Evolutionary conservation across 192 early-diverging fungal genomes (phyloP), one percentile per base, ranked within the genome.

Genomic region (Umbelopsis isabellina): DNA sequence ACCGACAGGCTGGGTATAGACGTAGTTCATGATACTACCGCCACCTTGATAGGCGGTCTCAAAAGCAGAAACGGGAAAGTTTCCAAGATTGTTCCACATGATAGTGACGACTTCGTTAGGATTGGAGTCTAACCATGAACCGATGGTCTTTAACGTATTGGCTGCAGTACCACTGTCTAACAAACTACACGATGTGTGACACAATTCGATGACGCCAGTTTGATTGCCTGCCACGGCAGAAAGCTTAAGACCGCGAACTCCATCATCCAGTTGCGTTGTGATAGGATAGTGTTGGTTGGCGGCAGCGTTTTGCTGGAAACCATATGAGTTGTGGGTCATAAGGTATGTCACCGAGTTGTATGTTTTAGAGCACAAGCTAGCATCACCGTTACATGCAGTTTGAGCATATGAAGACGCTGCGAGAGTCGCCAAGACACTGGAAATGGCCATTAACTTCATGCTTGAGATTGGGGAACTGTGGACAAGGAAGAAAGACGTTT

Each of bases 261-360:
- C 93, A 61, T 90, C 89, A 45, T 81, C 76, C 9, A 95, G 82
- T 78, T 95, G 93, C 12, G 77, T 76, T 20, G 67, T 66, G 41
- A 93, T 88, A 30, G 83, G 69, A 61, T 82, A 81, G 71, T 88
- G 73, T 73, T 94, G 92, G 75, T 91, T 93, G 15, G 88, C 87
- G 16, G 87, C 85, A 11, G 86, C 78, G 30, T 86, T 80, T 16
- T 76, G 82, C 23, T 80, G 72, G 30, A 64, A 78, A 27, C 88
- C 84, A 75, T 81, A 92, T 2, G 91, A 85, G 71, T 93, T 94
- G 80, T 95, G 93, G 18, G 93, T 92, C 8, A 87, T 85, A 2
- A 87, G 77, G 47, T 83, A 90, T 0, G 91, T 82, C 33, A 95
- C 82, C 48, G 82, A 52, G 73, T 86, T 78, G 70, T 90, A 93